Evolutionary conservation across 2,329 filamentous ascomycete genomes (phyloP), one percentile per base, ranked within the genome.

Genomic region (Trichoderma hamatum): DNA sequence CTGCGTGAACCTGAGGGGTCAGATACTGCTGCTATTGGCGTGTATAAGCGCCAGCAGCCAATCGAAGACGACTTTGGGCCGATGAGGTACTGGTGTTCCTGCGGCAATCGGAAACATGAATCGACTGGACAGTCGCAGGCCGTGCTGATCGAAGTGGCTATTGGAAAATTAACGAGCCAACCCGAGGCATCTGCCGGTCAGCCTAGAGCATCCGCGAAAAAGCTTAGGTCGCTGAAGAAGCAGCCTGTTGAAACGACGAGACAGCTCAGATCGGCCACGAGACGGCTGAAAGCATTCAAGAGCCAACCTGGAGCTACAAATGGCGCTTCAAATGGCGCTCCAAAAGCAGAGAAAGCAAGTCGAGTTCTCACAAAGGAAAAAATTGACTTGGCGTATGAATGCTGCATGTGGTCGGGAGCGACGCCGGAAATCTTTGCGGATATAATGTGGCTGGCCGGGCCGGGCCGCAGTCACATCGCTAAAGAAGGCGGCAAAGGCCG

Each of bases 91-190:
- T 68, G 65, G 65, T 68, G 65, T 32, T 68, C 65, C 11, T 68
- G 65, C 65, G 65, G 58, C 65, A 68, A 61, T 43, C 65, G 46
- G 58, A 68, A 68, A 30, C 58, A 63, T 28, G 65, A 68, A 49
- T 28, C 55, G 24, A 52, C 43, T 10, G 65, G 55, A 30, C 65
- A 68, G 65, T 26, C 65, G 13, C 55, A 62, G 51, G 34, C 58
- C 30, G 39, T 68, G 26, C 51, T 58, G 13, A 62, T 60, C 21
- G 65, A 68, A 14, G 65, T 68, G 6, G 24, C 55, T 19, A 54
- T 63, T 26, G 65, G 43, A 9, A 56, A 46, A 16, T 24, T 68
- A 34, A 39, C 43, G 46, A 36, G 49, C 9, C 46, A 34, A 19
- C 19, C 46, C 49, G 39, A 64, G 24, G 24, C 49, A 24, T 36